Evolutionary conservation across 1,284 basidiomycete species (phyloP).

Genomic region (Fomitopsis palustris): DNA sequence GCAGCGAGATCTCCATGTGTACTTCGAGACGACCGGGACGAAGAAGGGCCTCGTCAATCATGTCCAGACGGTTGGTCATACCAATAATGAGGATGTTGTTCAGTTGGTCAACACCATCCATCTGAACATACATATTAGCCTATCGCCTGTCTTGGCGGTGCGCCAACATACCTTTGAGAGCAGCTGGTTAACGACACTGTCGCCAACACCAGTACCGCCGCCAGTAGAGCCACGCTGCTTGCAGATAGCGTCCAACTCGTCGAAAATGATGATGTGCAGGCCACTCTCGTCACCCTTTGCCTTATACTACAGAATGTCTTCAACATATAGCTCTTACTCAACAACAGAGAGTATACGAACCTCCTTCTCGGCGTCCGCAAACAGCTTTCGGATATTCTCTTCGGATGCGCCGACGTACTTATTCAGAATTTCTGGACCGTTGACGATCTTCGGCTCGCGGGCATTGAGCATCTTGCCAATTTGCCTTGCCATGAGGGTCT

Average conservation of each 20-base stretch:
- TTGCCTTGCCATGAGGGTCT: conserved; percentile 97
- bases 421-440: conserved; percentile 96
- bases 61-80: conserved; percentile 98
- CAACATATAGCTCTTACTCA: neutral
- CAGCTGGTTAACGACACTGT: conserved; percentile 98
- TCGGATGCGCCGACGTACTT: conserved; percentile 99
- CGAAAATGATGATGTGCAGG: conserved; percentile 99
- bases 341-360: conserved; percentile 34
- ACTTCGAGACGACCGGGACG: conserved; percentile 99
- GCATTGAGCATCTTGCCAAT: conserved; percentile 99
- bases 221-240: conserved; percentile 94
- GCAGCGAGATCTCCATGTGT: conserved; percentile 99
- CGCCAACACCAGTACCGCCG: conserved; percentile 95
- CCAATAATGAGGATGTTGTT: conserved; percentile 99
- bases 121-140: conserved; percentile 42
- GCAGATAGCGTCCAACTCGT: conserved; percentile 98
- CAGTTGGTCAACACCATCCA: conserved; percentile 99
- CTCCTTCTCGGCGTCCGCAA: conserved; percentile 97
- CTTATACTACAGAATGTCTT: conserved; percentile 68
- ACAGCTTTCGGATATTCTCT: conserved; percentile 98
- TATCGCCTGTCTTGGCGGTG: too few relatives aligned
- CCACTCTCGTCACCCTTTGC: conserved; percentile 98
- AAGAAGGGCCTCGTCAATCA: conserved; percentile 98
- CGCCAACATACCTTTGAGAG: conserved; percentile 77
- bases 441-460: conserved; percentile 97